phyloP scores from a whole-genome alignment of 2,329 filamentous ascomycete species.

The Fusarium sp. region DNA sequence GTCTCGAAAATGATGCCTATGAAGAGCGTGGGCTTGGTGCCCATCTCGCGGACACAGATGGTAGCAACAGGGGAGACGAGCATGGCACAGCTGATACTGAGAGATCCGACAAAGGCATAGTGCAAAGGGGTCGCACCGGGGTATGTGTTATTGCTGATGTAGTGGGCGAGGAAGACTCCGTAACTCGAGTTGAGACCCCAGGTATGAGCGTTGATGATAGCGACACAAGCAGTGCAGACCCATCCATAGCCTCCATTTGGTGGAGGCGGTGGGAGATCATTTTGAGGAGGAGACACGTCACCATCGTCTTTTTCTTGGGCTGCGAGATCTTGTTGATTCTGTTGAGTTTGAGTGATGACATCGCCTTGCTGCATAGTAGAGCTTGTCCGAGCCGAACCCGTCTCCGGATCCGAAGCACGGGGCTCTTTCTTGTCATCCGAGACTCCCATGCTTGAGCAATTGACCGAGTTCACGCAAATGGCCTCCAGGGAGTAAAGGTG shows the following conservation, averaged over 20 bases:
- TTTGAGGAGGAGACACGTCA: conserved; percentile 21
- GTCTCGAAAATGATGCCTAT: conserved; percentile 73
- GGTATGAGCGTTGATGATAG: conserved; percentile 73
- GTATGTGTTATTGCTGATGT: conserved; percentile 68
- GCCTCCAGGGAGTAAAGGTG: background rate
- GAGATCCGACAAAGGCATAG: conserved; percentile 78
- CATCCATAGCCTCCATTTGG: conserved; percentile 70
- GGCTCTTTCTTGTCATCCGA: conserved; percentile 37
- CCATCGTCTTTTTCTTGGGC: conserved; percentile 22
- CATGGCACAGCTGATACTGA: conserved; percentile 61
- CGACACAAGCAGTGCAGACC: conserved; percentile 54
- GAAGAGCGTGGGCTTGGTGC: conserved; percentile 72
- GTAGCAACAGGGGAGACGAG: conserved; percentile 76
- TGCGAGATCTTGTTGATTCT: conserved; percentile 12
- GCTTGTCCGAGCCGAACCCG: conserved; percentile 20
- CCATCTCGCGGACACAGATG: conserved; percentile 66
- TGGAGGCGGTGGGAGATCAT: conserved; percentile 49
- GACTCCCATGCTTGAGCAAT: conserved; percentile 19
- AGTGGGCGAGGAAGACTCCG: conserved; percentile 66
- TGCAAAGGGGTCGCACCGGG: conserved; percentile 71
- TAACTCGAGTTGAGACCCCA: conserved; percentile 74
- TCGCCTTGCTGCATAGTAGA: conserved; percentile 39
- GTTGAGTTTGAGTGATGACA: conserved; percentile 31
- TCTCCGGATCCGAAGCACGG: conserved; percentile 18
- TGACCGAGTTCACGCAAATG: background rate